Evolutionary conservation across 2,329 filamentous ascomycete species (phyloP), one percentile per base, ranked within the genome.

Genomic region (Penicillium sp.): DNA sequence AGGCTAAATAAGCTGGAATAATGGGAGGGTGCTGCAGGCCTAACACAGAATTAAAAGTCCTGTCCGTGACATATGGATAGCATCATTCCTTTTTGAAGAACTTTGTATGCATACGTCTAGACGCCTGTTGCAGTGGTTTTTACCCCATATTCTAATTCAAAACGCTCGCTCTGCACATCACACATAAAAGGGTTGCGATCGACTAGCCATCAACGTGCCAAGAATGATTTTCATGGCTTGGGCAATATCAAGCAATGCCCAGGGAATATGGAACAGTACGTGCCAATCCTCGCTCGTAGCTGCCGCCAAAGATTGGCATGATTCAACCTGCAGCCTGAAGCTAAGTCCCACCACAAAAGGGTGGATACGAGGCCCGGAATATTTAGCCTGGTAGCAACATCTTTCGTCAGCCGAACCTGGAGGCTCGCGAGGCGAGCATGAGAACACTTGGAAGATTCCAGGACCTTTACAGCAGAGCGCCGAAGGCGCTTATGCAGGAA

Each of bases 401-500:
- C 56, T 47, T 26, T 47, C 35, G 45, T 24, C 44, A 44, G 26
- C 24, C 26, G 35, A 53, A 42, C 35, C 30, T 7, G 15, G 45
- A 56, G 12, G 35, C 10, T 47, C 17, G 26, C 44, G 19, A 56
- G 35, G n/a, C 45, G 24, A 35, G 15, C 37, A 22, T 51, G 22
- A 30, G 49, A 22, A 51, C 28, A 35, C 26, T 47, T 24, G 17
- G 24, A 19, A 57, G 19, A 30, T 54, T 49, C 24, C 26, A 58
- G 59, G 58, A 51, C 22, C 53, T 50, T 55, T 53, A 58, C 61
- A 60, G 38, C 59, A 60, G 33, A 24, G 56, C 56, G 62, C 59
- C 58, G 58, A 60, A 50, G 42, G 63, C 63, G 63, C 65, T 67
- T 67, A 67, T 67, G 65, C 65, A 64, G 63, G 56, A 63, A 61